Conservation (phyloP, 495 filamentous ascomycete genomes). For the Hypoxylon crocopeplum region DNA sequence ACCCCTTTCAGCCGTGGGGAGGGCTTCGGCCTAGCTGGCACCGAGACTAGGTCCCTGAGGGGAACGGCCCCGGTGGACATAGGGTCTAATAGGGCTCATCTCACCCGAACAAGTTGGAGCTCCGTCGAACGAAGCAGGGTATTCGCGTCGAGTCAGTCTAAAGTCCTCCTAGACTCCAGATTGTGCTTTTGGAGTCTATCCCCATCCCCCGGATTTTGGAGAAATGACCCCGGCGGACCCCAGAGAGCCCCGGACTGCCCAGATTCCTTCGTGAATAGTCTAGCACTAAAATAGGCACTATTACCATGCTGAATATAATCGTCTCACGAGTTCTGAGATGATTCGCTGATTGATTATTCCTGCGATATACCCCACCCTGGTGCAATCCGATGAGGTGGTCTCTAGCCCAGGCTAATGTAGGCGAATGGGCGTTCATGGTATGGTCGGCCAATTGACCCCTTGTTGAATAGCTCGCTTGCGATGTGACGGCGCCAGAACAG, state of each 20-base stretch:
- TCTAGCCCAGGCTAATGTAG: constrained; percentile 14
- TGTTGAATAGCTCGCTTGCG: constrained; percentile 26
- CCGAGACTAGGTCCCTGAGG: constrained; percentile 32
- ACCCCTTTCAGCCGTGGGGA: constrained; percentile 4
- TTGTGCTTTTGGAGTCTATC: constrained; percentile 13
- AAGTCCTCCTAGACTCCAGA: constrained; percentile 13
- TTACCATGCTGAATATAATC: constrained; percentile 15
- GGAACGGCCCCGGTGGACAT: constrained; percentile 13
- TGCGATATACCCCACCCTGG: constrained; percentile 12
- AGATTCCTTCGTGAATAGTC: constrained; percentile 7
- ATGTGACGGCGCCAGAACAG: constrained; percentile 19
- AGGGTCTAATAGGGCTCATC: constrained; percentile 1
- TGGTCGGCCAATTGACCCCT: constrained; percentile 17
- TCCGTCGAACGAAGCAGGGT: constrained; percentile 14
- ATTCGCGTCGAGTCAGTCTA: constrained; percentile 4
- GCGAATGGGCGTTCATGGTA: constrained; percentile 17
- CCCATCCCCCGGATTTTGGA: constrained; percentile 34
- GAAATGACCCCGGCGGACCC: constrained; percentile 21
- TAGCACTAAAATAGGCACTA: constrained; percentile 15
- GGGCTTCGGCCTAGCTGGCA: constrained; percentile 20
- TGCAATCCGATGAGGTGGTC: constrained; percentile 24
- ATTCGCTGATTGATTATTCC: constrained; percentile 16
- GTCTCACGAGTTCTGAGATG: constrained; percentile 12
- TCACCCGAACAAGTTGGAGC: constrained; percentile 25
- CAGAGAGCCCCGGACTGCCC: constrained; percentile 27